phyloP scores from a whole-genome alignment of 2,329 filamentous ascomycete species.

The Botrytis porri region DNA sequence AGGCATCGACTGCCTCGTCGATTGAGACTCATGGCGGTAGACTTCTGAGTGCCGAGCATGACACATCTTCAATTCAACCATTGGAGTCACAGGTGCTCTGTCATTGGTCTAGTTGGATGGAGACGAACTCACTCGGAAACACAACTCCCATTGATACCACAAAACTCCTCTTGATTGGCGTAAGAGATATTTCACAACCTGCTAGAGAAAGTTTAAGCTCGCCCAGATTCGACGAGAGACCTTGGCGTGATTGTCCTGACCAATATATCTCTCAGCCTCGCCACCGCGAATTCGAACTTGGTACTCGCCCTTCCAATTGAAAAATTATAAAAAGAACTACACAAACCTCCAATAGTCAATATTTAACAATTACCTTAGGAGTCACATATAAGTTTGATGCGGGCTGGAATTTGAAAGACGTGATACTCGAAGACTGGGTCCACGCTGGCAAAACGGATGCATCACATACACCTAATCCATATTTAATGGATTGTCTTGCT shows the following conservation, averaged over 20 bases:
- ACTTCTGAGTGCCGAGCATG: background rate
- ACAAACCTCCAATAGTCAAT: background rate
- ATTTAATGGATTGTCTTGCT: slow-evolving; percentile 12
- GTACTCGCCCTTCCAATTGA: slow-evolving; percentile 5
- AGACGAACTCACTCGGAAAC: background rate
- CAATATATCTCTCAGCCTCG: background rate
- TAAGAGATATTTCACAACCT: background rate
- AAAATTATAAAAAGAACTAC: background rate
- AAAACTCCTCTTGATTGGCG: background rate
- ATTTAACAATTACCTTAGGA: background rate
- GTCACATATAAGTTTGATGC: slow-evolving; percentile 19
- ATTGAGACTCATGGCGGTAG: background rate
- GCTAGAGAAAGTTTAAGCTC: background rate
- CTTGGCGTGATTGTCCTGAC: background rate
- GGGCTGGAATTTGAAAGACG: slow-evolving; percentile 22
- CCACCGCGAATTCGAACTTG: slow-evolving; percentile 1
- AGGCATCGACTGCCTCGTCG: background rate
- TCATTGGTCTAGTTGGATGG: background rate
- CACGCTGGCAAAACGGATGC: background rate
- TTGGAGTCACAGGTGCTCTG: background rate
- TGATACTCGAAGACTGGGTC: slow-evolving; percentile 10
- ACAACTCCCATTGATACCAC: background rate
- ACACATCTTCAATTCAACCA: background rate
- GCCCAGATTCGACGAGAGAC: background rate
- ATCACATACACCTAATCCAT: background rate